Base-by-base conservation (phyloP, 805 yeast genomes). In the Yarrowia sp. region DNA sequence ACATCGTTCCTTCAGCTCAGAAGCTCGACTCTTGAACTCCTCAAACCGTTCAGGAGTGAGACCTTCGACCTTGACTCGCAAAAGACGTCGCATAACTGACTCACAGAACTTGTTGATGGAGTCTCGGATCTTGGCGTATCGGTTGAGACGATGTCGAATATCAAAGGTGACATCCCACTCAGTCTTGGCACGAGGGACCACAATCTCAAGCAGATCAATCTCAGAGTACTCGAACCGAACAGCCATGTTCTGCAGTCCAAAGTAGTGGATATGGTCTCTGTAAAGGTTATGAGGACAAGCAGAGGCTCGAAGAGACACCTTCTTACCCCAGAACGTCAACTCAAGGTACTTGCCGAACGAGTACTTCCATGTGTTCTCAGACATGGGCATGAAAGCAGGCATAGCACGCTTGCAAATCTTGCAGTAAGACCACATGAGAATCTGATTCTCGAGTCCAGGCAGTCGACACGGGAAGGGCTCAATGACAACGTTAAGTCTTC, bases 341-440 rank as follows among this genome's bases (percentile, higher is more conserved):
- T 95, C 98, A 32, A 95, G 80, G 75, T 90, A 95, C 75, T 96
- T 96, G 0, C 98, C 99, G 78, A 95, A 89, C 0, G 98, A 94
- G 72, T 88, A 88, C 74, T 89, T 92, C 89, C 96, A 93, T 0
- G 98, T 88, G 48, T 87, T 87, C 61, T 92, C 94, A 73, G 90
- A 89, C 89, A 96, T 86, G 19, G 91, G 90, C 14, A 88, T 79
- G 52, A 59, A 59, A 7, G 89, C 87, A 0, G 97, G 95, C 2
- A 97, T 87, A 0, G 89, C 82, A 45, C 83, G 84, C 14, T 87
- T 85, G 77, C 99, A 95, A 63, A 82, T 83, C 69, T 89, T 90
- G 77, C 99, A 95, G 72, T 84, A 87, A 75, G 97, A 90, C 99
- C 99, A 95, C 81, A 93, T 89, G 67, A 92, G 79, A 50, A 96